phyloP scores from a whole-genome alignment of 2,329 filamentous ascomycete genomes.

The Colletotrichum sp. region DNA sequence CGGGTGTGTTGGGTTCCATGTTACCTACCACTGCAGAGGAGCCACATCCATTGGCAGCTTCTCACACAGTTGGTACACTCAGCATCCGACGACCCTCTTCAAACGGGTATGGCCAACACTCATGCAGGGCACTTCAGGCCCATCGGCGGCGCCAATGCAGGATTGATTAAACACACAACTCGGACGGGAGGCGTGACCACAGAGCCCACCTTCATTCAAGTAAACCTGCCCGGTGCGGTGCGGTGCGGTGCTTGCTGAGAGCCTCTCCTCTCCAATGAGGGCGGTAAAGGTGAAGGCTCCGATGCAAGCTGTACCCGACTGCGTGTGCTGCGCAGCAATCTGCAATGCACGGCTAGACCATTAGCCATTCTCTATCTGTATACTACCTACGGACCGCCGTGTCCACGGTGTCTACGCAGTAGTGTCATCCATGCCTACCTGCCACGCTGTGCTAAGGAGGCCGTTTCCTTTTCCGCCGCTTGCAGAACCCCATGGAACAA shows the following conservation, averaged over 20 bases:
- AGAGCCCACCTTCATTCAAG: neutral
- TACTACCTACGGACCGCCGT: neutral
- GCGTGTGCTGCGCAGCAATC: neutral
- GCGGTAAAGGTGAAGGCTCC: neutral
- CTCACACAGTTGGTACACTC: neutral
- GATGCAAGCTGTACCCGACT: neutral
- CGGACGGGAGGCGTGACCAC: neutral
- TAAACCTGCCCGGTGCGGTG: neutral
- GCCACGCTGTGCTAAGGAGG: conserved; percentile 4
- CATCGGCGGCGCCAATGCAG: conserved; percentile 17
- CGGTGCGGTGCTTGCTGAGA: neutral
- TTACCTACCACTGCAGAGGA: neutral
- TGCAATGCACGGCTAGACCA: conserved; percentile 20
- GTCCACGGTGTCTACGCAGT: conserved; percentile 6
- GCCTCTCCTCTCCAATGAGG: neutral
- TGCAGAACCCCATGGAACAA: conserved; percentile 14
- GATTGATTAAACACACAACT: conserved; percentile 5
- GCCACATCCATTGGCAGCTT: neutral
- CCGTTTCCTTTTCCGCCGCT: conserved; percentile 14
- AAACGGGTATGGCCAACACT: neutral
- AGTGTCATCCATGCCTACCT: conserved; percentile 3
- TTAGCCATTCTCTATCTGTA: neutral
- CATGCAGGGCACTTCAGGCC: conserved; percentile 6
- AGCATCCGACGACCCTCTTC: neutral
- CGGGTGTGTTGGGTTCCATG: neutral